Conservation (phyloP, 768 basidiomycete species). For the Tylopilus plumbeoviolaceoides region DNA sequence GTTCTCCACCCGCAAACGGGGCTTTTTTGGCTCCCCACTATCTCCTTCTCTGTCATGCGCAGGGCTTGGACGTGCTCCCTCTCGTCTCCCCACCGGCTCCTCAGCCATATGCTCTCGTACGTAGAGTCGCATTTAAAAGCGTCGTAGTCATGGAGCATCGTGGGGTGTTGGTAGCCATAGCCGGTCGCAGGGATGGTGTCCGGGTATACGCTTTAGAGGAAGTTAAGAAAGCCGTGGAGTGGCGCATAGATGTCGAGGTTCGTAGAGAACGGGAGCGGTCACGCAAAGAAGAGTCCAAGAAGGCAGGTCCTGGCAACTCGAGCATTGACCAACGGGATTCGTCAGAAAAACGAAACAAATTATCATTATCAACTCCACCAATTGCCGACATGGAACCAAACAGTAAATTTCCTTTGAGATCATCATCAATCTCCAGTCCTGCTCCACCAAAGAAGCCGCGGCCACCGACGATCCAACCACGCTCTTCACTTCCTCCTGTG, state of each 20-base stretch:
- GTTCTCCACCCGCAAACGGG: slow-evolving; percentile 69
- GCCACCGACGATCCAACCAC: slow-evolving; percentile 25
- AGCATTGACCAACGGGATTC: slow-evolving; percentile 38
- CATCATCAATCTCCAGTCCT: slow-evolving; percentile 18
- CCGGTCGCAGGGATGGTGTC: slow-evolving; percentile 81
- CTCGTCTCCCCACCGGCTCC: slow-evolving; percentile 67
- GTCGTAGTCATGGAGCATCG: slow-evolving; percentile 93
- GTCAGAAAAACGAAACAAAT: slow-evolving; percentile 45
- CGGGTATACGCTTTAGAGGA: slow-evolving; percentile 87
- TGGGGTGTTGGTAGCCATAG: slow-evolving; percentile 86
- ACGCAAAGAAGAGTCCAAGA: slow-evolving; percentile 66
- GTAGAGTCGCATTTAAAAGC: slow-evolving; percentile 77
- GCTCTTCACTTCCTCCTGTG: slow-evolving; percentile 25
- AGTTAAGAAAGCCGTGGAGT: slow-evolving; percentile 80
- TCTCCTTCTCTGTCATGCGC: slow-evolving; percentile 78
- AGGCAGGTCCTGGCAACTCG: slow-evolving; percentile 34
- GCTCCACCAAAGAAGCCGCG: slow-evolving; percentile 23
- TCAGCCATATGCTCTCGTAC: slow-evolving; percentile 78
- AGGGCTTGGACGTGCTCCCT: slow-evolving; percentile 84
- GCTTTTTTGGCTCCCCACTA: slow-evolving; percentile 80
- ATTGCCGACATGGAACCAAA: slow-evolving; percentile 27
- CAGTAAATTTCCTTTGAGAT: slow-evolving; percentile 17
- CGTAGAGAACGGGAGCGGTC: slow-evolving; percentile 69
- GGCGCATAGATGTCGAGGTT: slow-evolving; percentile 79
- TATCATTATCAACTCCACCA: slow-evolving; percentile 48